Percentiles rank a stretch among this genome's conserved stretches.
These are phyloP conservation scores for Peterozyma toletana DNA, from an alignment of 805 yeast species.

Conservation along the genomic window DNA sequence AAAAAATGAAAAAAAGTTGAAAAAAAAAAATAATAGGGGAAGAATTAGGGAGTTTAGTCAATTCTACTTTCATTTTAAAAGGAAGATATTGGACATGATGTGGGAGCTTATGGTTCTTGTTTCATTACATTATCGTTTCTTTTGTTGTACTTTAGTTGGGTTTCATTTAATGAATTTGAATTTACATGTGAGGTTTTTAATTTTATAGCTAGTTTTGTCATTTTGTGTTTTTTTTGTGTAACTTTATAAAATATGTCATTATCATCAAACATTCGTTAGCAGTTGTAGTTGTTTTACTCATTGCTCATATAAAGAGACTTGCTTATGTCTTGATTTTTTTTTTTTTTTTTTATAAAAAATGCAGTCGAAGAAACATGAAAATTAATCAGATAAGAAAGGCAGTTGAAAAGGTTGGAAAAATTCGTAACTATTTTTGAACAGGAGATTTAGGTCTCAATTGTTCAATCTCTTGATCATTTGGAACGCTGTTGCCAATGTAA, in stretches of 20 bases:
- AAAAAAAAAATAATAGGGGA: background rate
- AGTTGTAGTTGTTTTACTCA: no score
- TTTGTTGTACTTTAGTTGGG: no score
- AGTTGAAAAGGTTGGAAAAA: background rate
- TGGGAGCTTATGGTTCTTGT: no score
- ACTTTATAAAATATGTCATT: background rate
- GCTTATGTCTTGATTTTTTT: no score
- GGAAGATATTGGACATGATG: no score
- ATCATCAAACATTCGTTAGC: no score
- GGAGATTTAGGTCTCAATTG: constrained; percentile 82
- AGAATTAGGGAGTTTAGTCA: background rate
- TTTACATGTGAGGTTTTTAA: constrained; percentile 1
- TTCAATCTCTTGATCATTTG: constrained; percentile 69
- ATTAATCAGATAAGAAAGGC: background rate
- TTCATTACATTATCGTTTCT: background rate
- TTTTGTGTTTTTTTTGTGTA: background rate
- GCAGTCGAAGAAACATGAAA: background rate
- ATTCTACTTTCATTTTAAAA: no score
- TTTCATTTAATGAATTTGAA: background rate
- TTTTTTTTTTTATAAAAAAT: background rate
- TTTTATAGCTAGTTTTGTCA: background rate
- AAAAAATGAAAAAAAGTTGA: background rate
- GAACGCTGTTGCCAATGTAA: constrained; percentile 47
- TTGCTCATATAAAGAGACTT: no score
- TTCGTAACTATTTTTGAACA: constrained; percentile 2